Evolutionary conservation across 2,329 filamentous ascomycete genomes (phyloP), one percentile per base, ranked within the genome.

Genomic region (Calonectria ilicicola): DNA sequence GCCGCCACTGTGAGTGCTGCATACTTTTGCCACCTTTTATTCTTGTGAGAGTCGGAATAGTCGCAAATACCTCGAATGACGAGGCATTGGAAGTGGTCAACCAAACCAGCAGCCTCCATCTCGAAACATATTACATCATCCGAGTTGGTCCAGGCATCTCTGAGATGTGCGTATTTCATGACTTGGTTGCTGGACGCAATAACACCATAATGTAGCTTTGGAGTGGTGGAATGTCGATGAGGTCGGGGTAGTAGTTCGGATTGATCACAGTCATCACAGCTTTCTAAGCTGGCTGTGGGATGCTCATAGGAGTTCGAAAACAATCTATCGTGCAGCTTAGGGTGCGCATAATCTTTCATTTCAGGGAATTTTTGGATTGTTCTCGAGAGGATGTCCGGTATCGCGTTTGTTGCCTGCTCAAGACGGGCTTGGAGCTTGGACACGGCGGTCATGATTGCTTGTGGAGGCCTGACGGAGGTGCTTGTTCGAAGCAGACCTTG

Each of bases 51-150:
- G 23, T 66, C 63, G 15, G 63, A 26, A 12, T 66, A 66, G n/a
- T 66, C 63, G 12, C 63, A 66, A 19, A 66, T 53, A 10, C 63
- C 63, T 21, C 82, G 79, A 23, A 86, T 82, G 0, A 82, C 76
- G 2, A 85, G 62, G 42, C 80, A 85, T 0, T 81, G 80, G 1
- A 83, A 76, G 0, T 78, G 58, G 17, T 77, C 75, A 72, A 78
- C 75, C 0, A 82, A 10, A 0, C 82, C 81, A 0, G 82, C 81
- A 2, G 79, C 79, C n/a, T 82, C 81, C 81, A 80, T 83, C 23
- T 83, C 79, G 8, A 83, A 75, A 2, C 81, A 83, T 0, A 80
- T 62, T 0, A 78, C 65, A 0, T 73, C 72, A 0, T 73, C 63
- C 1, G 76, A 44, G 0, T 42, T n/a, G 0, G 79, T 76, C 7